Evolutionary conservation across 805 yeast species (phyloP).

Genomic region (Candida hungchunana): DNA sequence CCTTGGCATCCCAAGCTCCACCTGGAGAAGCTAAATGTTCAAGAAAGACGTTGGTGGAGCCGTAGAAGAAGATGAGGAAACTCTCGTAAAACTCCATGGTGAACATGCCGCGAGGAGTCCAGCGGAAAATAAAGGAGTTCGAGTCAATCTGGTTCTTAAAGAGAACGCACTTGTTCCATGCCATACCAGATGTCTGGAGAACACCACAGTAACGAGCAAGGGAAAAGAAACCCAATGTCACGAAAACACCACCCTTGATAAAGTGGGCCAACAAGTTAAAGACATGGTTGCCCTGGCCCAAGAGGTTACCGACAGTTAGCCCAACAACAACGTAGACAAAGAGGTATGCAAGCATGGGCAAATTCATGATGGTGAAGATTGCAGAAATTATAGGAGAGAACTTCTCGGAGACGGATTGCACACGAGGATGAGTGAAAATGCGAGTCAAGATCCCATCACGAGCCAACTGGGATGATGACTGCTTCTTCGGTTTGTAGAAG

Average conservation of each 20-base stretch:
- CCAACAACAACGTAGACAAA: conserved; percentile 52
- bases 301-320: conserved; percentile 56
- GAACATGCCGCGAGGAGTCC: conserved; percentile 41
- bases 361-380: conserved; percentile 50
- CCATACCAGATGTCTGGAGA: conserved; percentile 72
- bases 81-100: conserved; percentile 87
- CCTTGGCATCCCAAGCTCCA: conserved; percentile 86
- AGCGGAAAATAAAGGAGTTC: conserved; percentile 25
- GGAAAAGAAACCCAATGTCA: conserved; percentile 70
- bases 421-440: conserved; percentile 31
- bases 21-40: conserved; percentile 81
- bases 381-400: conserved; percentile 27
- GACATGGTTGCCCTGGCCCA: conserved; percentile 65
- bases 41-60: conserved; percentile 81
- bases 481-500: conserved; percentile 7
- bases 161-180: conserved; percentile 67
- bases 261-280: conserved; percentile 90
- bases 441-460: conserved; percentile 34
- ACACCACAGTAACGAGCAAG: conserved; percentile 86
- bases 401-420: conserved; percentile 21
- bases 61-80: conserved; percentile 78
- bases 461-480: conserved; percentile 10
- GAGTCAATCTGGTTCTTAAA: conserved; percentile 26
- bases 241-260: conserved; percentile 92
- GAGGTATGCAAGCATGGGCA: conserved; percentile 60